Conservation (phyloP, 2,329 filamentous ascomycete genomes). For the Fusarium austroafricanum region DNA sequence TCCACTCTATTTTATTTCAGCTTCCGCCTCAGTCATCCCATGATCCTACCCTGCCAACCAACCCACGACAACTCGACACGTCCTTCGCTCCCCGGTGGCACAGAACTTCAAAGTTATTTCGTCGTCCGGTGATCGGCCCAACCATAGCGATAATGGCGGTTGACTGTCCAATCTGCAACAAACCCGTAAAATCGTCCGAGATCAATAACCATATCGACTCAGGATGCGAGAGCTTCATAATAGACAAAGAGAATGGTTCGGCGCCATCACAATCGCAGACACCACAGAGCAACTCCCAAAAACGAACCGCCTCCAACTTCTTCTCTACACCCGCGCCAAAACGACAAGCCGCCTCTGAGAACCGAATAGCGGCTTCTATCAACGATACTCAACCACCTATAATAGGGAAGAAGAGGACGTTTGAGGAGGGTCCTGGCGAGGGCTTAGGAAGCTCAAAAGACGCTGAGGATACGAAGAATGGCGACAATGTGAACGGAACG, state of each 20-base stretch:
- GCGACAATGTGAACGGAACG: conserved; percentile 19
- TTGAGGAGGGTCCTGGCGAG: conserved; percentile 65
- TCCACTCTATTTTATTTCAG: conserved; percentile 25
- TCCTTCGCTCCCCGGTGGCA: not conserved
- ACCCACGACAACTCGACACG: not conserved
- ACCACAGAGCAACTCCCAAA: conserved; percentile 57
- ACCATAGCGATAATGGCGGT: conserved; percentile 59
- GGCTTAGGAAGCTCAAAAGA: conserved; percentile 3
- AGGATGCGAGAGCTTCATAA: conserved; percentile 75
- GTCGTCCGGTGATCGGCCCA: conserved; percentile 12
- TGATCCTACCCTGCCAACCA: not conserved
- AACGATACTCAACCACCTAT: conserved; percentile 48
- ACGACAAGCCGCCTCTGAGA: conserved; percentile 56
- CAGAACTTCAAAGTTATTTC: not conserved
- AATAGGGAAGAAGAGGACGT: conserved; percentile 62
- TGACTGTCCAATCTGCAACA: conserved; percentile 84
- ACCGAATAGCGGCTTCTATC: conserved; percentile 50
- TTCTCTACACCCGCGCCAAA: conserved; percentile 72
- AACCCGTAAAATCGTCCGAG: conserved; percentile 74
- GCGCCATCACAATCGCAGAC: conserved; percentile 49
- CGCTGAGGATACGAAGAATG: conserved; percentile 9
- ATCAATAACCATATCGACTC: conserved; percentile 96
- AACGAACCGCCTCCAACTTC: conserved; percentile 67
- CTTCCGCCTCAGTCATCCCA: conserved; percentile 4
- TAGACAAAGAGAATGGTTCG: conserved; percentile 59